Percentiles rank a stretch among this genome's conserved stretches.
phyloP scores from a whole-genome alignment of 768 basidiomycete genomes.

The Suillus fuscotomentosus region DNA sequence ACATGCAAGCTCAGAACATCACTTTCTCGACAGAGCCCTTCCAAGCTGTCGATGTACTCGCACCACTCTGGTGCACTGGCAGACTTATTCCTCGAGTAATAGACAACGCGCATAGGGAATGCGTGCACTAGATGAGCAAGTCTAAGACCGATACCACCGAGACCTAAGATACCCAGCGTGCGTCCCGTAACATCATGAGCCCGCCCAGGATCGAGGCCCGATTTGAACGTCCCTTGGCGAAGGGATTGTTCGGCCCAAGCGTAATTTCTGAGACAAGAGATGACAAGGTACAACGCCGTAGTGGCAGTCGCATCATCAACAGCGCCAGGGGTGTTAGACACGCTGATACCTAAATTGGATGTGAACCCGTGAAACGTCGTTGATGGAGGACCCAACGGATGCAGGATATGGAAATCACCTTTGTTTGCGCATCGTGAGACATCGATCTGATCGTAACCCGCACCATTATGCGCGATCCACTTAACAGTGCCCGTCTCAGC shows the following conservation, averaged over 20 bases:
- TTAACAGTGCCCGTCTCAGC: slow-evolving; percentile 54
- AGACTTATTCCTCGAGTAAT: slow-evolving; percentile 64
- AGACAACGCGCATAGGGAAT: slow-evolving; percentile 89
- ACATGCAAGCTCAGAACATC: slow-evolving; percentile 89
- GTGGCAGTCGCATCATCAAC: slow-evolving; percentile 93
- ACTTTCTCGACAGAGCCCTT: slow-evolving; percentile 61
- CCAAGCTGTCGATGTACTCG: slow-evolving; percentile 68
- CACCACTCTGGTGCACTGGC: slow-evolving; percentile 67
- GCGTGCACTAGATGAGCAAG: slow-evolving; percentile 70
- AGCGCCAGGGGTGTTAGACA: slow-evolving; percentile 88
- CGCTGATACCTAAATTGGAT: slow-evolving; percentile 44
- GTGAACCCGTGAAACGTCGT: not conserved
- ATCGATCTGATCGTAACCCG: slow-evolving; percentile 90
- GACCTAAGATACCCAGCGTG: slow-evolving; percentile 71
- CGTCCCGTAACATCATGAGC: slow-evolving; percentile 66
- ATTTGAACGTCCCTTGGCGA: slow-evolving; percentile 62
- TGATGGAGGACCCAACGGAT: not conserved
- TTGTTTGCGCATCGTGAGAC: slow-evolving; percentile 67
- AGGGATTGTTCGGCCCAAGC: slow-evolving; percentile 55
- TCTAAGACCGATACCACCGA: slow-evolving; percentile 75
- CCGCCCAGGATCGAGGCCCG: slow-evolving; percentile 40
- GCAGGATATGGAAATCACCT: slow-evolving; percentile 39
- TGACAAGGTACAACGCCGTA: slow-evolving; percentile 78
- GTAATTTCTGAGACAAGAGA: slow-evolving; percentile 76
- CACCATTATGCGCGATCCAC: slow-evolving; percentile 92